phyloP scores from a whole-genome alignment of 768 basidiomycete species.

The Collybiopsis luxurians region DNA sequence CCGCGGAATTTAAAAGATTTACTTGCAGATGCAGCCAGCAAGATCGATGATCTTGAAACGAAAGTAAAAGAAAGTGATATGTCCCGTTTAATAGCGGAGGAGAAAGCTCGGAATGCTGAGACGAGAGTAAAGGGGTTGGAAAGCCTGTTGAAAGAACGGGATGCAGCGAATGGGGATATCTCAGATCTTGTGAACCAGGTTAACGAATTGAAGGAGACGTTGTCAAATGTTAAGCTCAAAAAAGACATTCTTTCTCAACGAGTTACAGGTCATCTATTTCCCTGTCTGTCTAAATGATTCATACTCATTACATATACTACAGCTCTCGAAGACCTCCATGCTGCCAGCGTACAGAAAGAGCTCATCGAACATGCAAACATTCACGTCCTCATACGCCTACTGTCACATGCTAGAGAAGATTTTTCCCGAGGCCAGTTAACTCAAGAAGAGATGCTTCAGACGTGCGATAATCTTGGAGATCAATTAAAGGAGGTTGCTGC shows the following conservation, averaged over 20 bases:
- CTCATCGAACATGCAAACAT: conserved; percentile 1
- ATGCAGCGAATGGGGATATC: neutral
- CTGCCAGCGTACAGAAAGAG: neutral
- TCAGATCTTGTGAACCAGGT: neutral
- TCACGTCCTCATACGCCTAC: neutral
- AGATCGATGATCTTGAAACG: too few relatives aligned
- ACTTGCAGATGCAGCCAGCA: neutral
- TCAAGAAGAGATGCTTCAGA: neutral
- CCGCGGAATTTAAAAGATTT: too few relatives aligned
- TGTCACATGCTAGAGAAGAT: neutral
- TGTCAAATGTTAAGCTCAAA: neutral
- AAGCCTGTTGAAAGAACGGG: neutral
- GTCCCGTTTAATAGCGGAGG: too few relatives aligned
- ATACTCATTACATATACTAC: neutral
- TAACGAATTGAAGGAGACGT: neutral
- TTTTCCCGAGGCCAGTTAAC: neutral
- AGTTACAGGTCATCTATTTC: neutral
- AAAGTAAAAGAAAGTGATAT: too few relatives aligned
- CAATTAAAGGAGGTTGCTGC: neutral
- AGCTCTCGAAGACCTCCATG: neutral
- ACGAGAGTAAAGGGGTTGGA: neutral
- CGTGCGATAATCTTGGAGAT: neutral
- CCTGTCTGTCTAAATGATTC: neutral
- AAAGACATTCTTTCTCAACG: neutral
- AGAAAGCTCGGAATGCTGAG: neutral